Base-by-base conservation (phyloP, 441 rosid genomes). In the Populus tomentosa region DNA sequence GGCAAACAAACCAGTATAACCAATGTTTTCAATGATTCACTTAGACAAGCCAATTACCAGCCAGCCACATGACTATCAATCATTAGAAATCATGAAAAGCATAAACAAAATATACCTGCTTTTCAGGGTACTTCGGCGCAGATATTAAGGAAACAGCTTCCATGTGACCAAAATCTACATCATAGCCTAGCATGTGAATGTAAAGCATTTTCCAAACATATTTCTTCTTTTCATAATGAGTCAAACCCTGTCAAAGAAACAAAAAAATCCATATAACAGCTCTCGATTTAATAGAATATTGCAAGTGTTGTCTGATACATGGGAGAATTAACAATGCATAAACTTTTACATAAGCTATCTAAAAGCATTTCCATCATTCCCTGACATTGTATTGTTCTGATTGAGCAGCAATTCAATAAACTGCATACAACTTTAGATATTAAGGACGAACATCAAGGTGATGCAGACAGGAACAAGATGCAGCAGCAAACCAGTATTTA, bases 181-280 rank as follows among this genome's bases (percentile, higher is more conserved):
- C 98, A 77, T 94, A 96, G 80, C 99, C 99, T 79, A 96, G 91
- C 98, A 96, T 94, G 83, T 85, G 83, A 84, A 96, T 89, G 82
- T 96, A 96, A 73, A 96, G 93, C 98, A 96, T 96, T 86, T 96
- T 96, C 99, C 99, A 96, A 74, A 96, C 99, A 90, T 96, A 96
- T 80, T 96, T 96, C 92, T 97, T 97, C 91, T 96, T 96, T 86
- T 96, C 98, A 79, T 96, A 92, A 77, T 90, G 98, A 62, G 91
- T 76, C 88, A 96, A 87, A 30, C 94, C 97, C 98, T 96, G 95
- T 77, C 28, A 75, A 73, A 73, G 68, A 81, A 67, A 61, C 66
- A 70, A 80, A 71, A 69, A 46, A 71, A 21, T 42, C 71, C 78
- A 65, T 70, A 72, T 30, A 82, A 30, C 10, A 46, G 56, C 56